phyloP scores from a whole-genome alignment of 441 rosid species.

The Gossypium schwendimanii region DNA sequence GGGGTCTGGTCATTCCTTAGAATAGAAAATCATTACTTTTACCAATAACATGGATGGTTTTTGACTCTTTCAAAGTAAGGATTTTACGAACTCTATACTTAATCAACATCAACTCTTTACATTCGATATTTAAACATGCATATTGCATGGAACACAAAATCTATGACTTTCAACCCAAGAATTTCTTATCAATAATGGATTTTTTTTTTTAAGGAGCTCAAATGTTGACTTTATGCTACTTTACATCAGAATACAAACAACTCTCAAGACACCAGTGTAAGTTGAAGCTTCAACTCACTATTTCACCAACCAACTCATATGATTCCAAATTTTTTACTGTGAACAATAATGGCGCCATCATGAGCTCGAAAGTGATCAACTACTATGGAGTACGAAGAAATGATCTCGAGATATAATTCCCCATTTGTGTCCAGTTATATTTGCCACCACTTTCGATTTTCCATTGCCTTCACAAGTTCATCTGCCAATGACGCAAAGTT shows the following conservation, averaged over 20 bases:
- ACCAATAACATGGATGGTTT: not conserved
- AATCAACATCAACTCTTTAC: not conserved
- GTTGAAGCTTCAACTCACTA: not conserved
- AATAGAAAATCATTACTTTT: not conserved
- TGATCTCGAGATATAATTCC: not conserved
- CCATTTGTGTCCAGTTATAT: constrained; percentile 20
- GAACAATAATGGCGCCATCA: not conserved
- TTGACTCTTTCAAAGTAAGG: not conserved
- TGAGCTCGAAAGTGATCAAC: not conserved
- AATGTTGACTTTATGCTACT: not conserved
- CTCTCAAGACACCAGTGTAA: not conserved
- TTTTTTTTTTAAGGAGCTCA: not conserved
- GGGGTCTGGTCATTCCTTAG: not conserved
- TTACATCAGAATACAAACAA: not conserved
- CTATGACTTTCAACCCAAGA: not conserved
- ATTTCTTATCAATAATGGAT: not conserved
- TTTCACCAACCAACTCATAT: not conserved
- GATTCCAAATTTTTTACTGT: not conserved
- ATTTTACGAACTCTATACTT: not conserved
- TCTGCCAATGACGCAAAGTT: constrained; percentile 58
- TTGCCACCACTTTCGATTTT: constrained; percentile 67
- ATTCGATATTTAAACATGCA: not conserved
- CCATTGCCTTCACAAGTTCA: constrained; percentile 64
- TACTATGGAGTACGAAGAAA: not conserved
- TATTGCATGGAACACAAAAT: not conserved